A percentile compares a stretch with the other conserved stretches of the same genome.
phyloP scores from a whole-genome alignment of 2,329 filamentous ascomycete genomes.

The Colletotrichum zoysiae region DNA sequence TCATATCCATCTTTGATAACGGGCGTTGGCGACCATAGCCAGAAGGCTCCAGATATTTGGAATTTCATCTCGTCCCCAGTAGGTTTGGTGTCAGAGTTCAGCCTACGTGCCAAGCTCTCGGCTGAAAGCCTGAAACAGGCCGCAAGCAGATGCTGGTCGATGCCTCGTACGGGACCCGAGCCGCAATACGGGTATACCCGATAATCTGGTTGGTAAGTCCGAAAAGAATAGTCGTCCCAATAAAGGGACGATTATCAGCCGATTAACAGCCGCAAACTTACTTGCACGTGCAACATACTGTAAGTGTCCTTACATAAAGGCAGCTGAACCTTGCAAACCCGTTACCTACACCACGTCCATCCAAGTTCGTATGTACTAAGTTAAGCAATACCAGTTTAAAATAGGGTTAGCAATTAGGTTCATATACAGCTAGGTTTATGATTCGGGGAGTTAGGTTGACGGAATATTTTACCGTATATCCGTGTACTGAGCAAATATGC shows the following conservation, averaged over 20 bases:
- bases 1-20: too few relatives aligned
- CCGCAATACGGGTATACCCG: not conserved
- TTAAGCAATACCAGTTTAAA: too few relatives aligned
- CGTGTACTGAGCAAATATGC: too few relatives aligned
- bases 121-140: not conserved
- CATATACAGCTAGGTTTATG: too few relatives aligned
- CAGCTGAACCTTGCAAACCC: too few relatives aligned
- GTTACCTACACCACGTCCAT: too few relatives aligned
- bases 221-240: not conserved
- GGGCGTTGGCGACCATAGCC: not conserved
- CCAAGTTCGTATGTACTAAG: too few relatives aligned
- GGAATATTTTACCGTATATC: too few relatives aligned
- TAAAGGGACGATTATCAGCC: not conserved
- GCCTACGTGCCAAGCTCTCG: not conserved
- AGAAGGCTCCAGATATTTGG: slow-evolving; percentile 2
- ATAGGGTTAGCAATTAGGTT: too few relatives aligned
- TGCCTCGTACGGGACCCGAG: not conserved
- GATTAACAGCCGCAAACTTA: not conserved
- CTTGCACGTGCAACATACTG: not conserved
- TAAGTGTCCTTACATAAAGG: too few relatives aligned
- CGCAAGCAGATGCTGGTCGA: not conserved
- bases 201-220: not conserved
- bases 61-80: slow-evolving; percentile 11
- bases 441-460: too few relatives aligned
- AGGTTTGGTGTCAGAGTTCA: not conserved